phyloP scores from a whole-genome alignment of 2,329 filamentous ascomycete species.

The Venturia carpophila region DNA sequence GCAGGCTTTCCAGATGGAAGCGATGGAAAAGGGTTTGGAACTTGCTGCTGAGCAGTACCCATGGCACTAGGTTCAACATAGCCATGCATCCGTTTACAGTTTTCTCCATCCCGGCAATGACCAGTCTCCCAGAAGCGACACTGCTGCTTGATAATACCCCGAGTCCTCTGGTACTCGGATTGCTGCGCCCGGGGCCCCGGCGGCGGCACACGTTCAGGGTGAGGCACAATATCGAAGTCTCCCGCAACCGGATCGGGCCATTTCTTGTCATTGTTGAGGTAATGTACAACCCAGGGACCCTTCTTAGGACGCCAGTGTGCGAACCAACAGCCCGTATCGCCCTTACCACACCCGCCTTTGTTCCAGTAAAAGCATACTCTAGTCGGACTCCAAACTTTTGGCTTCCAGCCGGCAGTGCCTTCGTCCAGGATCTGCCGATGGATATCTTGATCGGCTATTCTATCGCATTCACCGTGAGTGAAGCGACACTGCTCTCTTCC shows the following conservation, averaged over 20 bases:
- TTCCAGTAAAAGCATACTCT: constrained; percentile 3
- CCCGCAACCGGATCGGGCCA: neutral
- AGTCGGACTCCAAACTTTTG: neutral
- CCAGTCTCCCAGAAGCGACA: neutral
- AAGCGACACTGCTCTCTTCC: constrained; percentile 9
- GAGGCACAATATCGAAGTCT: neutral
- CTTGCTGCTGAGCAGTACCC: neutral
- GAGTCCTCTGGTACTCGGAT: neutral
- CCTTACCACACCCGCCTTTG: neutral
- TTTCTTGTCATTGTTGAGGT: neutral
- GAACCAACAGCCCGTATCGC: constrained; percentile 9
- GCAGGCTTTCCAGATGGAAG: neutral
- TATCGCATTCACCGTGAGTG: neutral
- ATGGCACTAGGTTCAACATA: neutral
- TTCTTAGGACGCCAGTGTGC: constrained; percentile 9
- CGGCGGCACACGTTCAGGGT: neutral
- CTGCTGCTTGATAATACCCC: neutral
- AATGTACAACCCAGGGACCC: neutral
- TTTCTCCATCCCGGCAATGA: neutral
- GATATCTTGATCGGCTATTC: neutral
- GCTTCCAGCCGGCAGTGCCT: neutral
- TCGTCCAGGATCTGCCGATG: neutral
- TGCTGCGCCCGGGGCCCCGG: neutral
- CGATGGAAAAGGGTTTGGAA: neutral
- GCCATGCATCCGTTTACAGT: neutral